Percentiles rank a stretch among this genome's conserved stretches.
Evolutionary conservation across 805 yeast species (phyloP).

Genomic region (Saccharomyces kudriavzevii): DNA sequence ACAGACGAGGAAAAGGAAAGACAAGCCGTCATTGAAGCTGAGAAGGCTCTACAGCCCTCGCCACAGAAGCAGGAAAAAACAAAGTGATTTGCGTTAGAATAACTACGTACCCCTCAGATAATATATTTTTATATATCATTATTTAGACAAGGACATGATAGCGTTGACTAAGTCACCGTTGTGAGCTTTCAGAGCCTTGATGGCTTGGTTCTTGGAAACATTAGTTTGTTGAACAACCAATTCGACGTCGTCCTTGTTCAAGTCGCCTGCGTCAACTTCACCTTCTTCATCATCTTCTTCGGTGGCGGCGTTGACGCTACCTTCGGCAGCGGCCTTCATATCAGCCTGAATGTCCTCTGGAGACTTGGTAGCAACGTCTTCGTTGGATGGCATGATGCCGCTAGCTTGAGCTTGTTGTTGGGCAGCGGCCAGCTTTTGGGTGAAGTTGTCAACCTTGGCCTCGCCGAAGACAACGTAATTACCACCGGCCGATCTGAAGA

Average conservation of each 20-base stretch:
- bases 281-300: constrained; percentile 57
- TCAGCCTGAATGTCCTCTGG: constrained; percentile 80
- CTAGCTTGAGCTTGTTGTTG: constrained; percentile 52
- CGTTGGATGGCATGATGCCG: constrained; percentile 36
- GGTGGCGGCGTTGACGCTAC: constrained; percentile 26
- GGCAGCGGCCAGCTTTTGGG: constrained; percentile 78
- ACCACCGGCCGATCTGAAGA: constrained; percentile 86
- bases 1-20: constrained; percentile 5
- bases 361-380: constrained; percentile 48
- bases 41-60: not conserved
- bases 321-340: constrained; percentile 58
- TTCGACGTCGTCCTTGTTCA: constrained; percentile 73
- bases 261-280: constrained; percentile 78
- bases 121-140: constrained; percentile 5
- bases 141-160: constrained; percentile 65
- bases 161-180: constrained; percentile 94
- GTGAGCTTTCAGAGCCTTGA: constrained; percentile 79
- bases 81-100: not conserved
- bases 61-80: not conserved
- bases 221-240: constrained; percentile 87
- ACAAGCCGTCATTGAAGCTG: not conserved
- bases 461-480: constrained; percentile 96
- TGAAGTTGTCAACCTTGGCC: constrained; percentile 91
- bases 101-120: not conserved
- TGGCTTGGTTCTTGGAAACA: constrained; percentile 83